Base-by-base conservation (phyloP, 768 basidiomycete genomes). In the Gloeophyllum trabeum region DNA sequence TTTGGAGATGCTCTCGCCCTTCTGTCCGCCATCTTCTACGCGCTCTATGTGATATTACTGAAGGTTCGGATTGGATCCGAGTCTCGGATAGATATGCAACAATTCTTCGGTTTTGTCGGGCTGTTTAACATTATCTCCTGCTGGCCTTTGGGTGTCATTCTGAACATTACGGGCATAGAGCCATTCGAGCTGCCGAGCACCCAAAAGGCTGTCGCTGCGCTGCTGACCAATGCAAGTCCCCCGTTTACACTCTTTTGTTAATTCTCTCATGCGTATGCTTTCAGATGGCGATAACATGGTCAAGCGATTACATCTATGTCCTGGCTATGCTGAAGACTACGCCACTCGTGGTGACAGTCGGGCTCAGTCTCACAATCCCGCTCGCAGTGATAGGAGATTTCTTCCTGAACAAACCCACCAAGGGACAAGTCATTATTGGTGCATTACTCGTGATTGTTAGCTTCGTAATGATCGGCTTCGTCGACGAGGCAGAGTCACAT, bases 311-410 rank as follows among this genome's bases (percentile, higher is more conserved):
- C 55, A 56, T 91, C 36, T 90, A 90, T 55, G 78, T 89, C 22
- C 55, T 89, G 16, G 85, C 92, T 2, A 94, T 97, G 91, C 76
- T 99, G 48, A 94, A 93, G 65, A 99, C 94, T 5, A 92, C 92
- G 1, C 93, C 93, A 1, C 65, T 93, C 10, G 88, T 96, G 16
- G 93, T 86, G 14, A 98, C 94, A 1, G 69, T 97, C 42, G 94
- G 94, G 21, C 70, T 98, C 6, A 89, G 85, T 43, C 71, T 98
- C 12, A 96, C 96, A 1, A 96, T 97, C 57, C 94, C 92, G 4
- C 66, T 93, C 40, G 90, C 96, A 4, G 79, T 97, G 39, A 40
- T 84, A 6, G 92, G 92, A 12, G 92, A 96, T 52, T 64, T 77
- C 45, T 56, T 81, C 43, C 65, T 88, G 2, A 67, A 75, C 18